Conservation (phyloP, 2,329 filamentous ascomycete species). For the Nothomitra cinnamomea region DNA sequence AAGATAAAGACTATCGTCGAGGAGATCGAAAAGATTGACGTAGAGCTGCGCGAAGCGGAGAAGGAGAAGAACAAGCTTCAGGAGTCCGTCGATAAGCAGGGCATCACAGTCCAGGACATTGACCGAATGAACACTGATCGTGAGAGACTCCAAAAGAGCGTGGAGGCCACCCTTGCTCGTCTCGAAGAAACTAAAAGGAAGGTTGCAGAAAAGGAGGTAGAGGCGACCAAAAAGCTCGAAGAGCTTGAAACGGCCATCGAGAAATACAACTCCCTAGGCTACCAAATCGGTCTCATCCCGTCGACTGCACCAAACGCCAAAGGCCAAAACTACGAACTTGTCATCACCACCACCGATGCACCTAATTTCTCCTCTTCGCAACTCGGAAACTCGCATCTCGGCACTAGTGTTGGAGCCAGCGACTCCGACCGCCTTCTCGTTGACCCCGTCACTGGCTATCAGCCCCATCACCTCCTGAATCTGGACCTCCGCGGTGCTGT, state of each 20-base stretch:
- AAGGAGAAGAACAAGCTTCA: constrained; percentile 67
- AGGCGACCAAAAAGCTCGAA: constrained; percentile 71
- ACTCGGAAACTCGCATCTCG: constrained; percentile 32
- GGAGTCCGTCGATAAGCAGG: constrained; percentile 75
- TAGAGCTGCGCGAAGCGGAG: constrained; percentile 63
- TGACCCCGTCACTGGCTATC: constrained; percentile 72
- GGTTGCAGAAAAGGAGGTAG: constrained; percentile 72
- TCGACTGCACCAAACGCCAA: constrained; percentile 70
- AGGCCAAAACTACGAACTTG: constrained; percentile 69
- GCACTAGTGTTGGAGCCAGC: constrained; percentile 29
- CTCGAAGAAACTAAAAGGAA: constrained; percentile 74
- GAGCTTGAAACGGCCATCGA: constrained; percentile 84
- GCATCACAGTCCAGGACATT: constrained; percentile 94
- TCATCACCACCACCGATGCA: constrained; percentile 57
- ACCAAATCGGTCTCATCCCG: constrained; percentile 84
- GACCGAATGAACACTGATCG: constrained; percentile 96
- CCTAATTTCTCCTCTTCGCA: constrained; percentile 57
- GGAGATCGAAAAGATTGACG: constrained; percentile 62
- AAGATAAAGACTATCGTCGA: constrained; percentile 70
- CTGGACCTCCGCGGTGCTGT: constrained; percentile 71
- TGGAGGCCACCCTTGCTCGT: constrained; percentile 57
- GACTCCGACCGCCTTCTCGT: constrained; percentile 64
- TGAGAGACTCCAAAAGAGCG: constrained; percentile 77
- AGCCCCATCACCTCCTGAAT: constrained; percentile 74
- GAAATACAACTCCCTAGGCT: constrained; percentile 83